phyloP scores from a whole-genome alignment of 1,284 basidiomycete genomes.

The Fomitopsis betulina region DNA sequence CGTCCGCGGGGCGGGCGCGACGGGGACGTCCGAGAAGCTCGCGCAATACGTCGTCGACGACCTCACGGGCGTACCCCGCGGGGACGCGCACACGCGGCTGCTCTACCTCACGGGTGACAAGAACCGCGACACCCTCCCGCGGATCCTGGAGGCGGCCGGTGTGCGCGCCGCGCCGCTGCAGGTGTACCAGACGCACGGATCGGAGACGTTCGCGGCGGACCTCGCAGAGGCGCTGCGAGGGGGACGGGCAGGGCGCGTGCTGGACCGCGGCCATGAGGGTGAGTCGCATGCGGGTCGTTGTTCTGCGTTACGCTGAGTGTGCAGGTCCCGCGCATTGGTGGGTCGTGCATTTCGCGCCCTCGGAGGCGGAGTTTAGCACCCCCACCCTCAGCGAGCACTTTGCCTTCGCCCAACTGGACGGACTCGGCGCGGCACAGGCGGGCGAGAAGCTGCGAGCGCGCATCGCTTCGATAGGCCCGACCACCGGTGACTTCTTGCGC shows the following conservation, averaged over 20 bases:
- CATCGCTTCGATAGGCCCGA: constrained; percentile 65
- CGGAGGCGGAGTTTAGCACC: constrained; percentile 52
- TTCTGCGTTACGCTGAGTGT: not conserved
- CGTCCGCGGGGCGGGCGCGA: constrained; percentile 47
- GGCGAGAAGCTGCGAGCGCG: constrained; percentile 15
- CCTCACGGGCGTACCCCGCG: constrained; percentile 11
- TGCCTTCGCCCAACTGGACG: constrained; percentile 18
- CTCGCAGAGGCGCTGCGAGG: constrained; percentile 21
- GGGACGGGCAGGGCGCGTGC: not conserved
- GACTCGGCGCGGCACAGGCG: not conserved
- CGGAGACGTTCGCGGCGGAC: constrained; percentile 44
- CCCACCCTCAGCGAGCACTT: constrained; percentile 49
- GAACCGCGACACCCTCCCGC: constrained; percentile 64
- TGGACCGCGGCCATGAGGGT: not conserved
- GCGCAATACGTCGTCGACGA: constrained; percentile 59
- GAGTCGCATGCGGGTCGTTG: not conserved
- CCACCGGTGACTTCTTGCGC: constrained; percentile 49
- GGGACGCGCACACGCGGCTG: constrained; percentile 28
- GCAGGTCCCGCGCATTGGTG: constrained; percentile 41
- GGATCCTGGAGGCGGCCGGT: constrained; percentile 41
- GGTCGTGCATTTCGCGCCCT: constrained; percentile 76
- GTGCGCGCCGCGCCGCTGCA: constrained; percentile 46
- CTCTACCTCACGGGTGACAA: constrained; percentile 81
- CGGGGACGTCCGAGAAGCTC: constrained; percentile 64
- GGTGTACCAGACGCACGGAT: constrained; percentile 64